phyloP scores from a whole-genome alignment of 2,329 filamentous ascomycete genomes.

The Diaporthe sp. region DNA sequence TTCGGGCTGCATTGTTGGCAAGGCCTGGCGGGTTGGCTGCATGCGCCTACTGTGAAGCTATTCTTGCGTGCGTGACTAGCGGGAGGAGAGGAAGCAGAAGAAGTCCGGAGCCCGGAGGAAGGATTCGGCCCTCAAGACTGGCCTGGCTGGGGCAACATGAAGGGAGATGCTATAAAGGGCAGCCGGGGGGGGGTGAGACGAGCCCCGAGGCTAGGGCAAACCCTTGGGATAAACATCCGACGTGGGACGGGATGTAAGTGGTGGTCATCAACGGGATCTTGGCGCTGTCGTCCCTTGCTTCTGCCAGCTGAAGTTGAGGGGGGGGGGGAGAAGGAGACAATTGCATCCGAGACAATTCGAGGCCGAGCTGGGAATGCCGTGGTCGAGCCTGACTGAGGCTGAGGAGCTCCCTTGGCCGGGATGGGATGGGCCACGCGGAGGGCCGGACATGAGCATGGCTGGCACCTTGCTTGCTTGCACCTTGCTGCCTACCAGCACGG shows the following conservation, averaged over 20 bases:
- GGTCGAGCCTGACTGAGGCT: conserved; percentile 1
- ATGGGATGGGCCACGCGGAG: neutral
- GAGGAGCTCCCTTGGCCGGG: conserved; percentile 12
- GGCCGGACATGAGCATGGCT: neutral
- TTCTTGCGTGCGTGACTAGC: conserved; percentile 16
- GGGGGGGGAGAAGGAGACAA: neutral
- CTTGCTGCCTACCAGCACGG: conserved; percentile 1
- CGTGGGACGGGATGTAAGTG: neutral
- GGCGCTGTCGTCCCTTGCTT: conserved; percentile 10
- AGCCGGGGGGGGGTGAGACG: conserved; percentile 9
- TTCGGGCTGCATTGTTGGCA: conserved; percentile 15
- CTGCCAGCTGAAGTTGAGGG: neutral
- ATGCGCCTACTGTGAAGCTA: conserved; percentile 21
- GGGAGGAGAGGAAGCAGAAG: neutral
- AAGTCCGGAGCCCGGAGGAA: neutral
- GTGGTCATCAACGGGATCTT: neutral
- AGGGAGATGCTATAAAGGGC: conserved; percentile 19
- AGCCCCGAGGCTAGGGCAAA: conserved; percentile 5
- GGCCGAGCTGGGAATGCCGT: conserved; percentile 15
- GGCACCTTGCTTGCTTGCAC: conserved; percentile 1
- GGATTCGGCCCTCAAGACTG: neutral
- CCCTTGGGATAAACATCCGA: neutral
- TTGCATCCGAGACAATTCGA: conserved; percentile 11
- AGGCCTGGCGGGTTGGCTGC: conserved; percentile 2
- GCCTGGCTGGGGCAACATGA: conserved; percentile 1